These are phyloP conservation scores for Candida sp. DNA, from an alignment of 1,139 yeast genomes.

Conservation along the genomic window DNA sequence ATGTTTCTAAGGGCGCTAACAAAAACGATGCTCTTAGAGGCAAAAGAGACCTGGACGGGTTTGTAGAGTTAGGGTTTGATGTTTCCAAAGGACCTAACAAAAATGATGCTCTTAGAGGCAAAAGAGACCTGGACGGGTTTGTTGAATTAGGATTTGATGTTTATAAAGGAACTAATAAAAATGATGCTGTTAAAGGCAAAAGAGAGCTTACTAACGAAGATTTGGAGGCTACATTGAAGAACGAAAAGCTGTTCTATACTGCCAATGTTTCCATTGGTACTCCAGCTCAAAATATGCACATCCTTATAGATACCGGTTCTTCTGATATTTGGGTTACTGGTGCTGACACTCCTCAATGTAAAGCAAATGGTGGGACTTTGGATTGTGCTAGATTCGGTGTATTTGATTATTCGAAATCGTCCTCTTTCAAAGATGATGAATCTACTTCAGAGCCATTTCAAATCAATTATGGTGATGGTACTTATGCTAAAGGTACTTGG, in stretches of 20 bases:
- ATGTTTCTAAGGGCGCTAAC: no score
- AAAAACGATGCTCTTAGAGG: no score
- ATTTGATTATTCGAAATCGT: constrained; percentile 44
- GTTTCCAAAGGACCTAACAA: neutral
- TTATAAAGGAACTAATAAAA: neutral
- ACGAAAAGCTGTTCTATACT: constrained; percentile 17
- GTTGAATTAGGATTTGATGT: neutral
- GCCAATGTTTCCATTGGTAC: constrained; percentile 32
- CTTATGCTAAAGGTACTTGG: constrained; percentile 44
- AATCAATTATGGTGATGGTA: constrained; percentile 29
- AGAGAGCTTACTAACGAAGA: neutral
- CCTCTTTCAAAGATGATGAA: constrained; percentile 42
- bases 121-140: neutral
- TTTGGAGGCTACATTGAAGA: constrained; percentile 4
- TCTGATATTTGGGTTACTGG: constrained; percentile 39
- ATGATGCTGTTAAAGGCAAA: neutral
- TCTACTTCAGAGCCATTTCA: constrained; percentile 28
- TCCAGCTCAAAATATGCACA: constrained; percentile 25
- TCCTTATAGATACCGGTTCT: constrained; percentile 41
- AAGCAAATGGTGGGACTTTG: constrained; percentile 5
- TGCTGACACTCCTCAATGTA: constrained; percentile 3
- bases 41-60: no score
- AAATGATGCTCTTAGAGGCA: neutral
- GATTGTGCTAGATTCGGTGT: constrained; percentile 45
- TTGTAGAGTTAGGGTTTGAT: neutral